Conservation (phyloP, 192 early-diverging fungal genomes). For the Powellomyces hirtus region DNA sequence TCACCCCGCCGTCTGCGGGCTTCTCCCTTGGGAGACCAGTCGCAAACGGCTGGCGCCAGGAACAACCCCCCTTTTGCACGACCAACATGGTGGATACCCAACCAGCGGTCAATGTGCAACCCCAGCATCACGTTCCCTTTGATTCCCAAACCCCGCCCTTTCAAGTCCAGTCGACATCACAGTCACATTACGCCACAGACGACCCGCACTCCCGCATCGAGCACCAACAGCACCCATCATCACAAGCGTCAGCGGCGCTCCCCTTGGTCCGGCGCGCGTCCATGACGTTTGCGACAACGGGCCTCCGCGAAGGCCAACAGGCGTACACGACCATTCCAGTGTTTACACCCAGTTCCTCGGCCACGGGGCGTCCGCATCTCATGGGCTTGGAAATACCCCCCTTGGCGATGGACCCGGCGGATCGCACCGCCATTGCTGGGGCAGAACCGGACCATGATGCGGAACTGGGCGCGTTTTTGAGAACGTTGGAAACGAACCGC, state of each 20-base stretch:
- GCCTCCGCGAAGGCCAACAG: background rate
- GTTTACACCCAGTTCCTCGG: slow-evolving; percentile 9
- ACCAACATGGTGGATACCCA: background rate
- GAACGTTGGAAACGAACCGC: slow-evolving; percentile 10
- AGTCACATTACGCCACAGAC: too few relatives aligned
- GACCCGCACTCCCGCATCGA: too few relatives aligned
- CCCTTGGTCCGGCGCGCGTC: background rate
- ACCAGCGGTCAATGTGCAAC: background rate
- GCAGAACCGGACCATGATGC: background rate
- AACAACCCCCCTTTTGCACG: slow-evolving; percentile 30
- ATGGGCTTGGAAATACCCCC: background rate
- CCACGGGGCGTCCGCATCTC: background rate
- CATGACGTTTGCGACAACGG: background rate
- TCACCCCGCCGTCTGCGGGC: slow-evolving; percentile 27
- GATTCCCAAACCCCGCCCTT: slow-evolving; percentile 14
- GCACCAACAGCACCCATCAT: too few relatives aligned
- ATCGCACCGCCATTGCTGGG: background rate
- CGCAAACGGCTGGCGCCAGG: background rate
- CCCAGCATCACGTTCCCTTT: background rate
- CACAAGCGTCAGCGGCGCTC: background rate
- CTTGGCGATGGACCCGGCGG: background rate
- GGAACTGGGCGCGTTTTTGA: slow-evolving; percentile 14
- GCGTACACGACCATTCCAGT: background rate
- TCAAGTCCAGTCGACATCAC: background rate
- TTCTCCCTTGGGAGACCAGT: slow-evolving; percentile 3